Evolutionary conservation across 2,329 filamentous ascomycete species (phyloP).

Genomic region (Epichloe typhina): DNA sequence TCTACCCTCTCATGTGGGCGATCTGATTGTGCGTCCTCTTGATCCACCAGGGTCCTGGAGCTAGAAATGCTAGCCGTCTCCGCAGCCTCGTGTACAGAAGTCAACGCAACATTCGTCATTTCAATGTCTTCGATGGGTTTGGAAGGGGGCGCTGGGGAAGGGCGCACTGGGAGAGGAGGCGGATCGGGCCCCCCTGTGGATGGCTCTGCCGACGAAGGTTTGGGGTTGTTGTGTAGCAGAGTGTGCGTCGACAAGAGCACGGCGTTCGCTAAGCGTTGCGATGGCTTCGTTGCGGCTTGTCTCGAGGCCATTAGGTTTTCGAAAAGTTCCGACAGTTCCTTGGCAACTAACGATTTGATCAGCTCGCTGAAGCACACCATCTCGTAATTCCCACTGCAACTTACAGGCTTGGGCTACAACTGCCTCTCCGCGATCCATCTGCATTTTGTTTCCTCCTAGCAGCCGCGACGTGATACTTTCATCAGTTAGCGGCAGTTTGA

Average conservation of each 20-base stretch:
- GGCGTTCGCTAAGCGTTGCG: conserved; percentile 65
- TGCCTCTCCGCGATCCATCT: conserved; percentile 39
- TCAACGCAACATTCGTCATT: conserved; percentile 20
- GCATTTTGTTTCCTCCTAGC: conserved; percentile 54
- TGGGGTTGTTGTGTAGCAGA: conserved; percentile 20
- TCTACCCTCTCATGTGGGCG: conserved; percentile 23
- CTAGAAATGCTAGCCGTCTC: conserved; percentile 35
- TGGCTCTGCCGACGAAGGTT: conserved; percentile 14
- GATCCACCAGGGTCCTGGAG: conserved; percentile 38
- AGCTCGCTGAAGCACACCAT: conserved; percentile 20
- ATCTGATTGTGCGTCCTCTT: conserved; percentile 23
- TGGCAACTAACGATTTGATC: conserved; percentile 47
- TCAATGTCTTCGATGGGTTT: conserved; percentile 19
- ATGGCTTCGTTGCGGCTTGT: conserved; percentile 51
- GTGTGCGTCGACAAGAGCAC: conserved; percentile 49
- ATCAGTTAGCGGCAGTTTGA: conserved; percentile 54
- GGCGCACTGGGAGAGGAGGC: conserved; percentile 38
- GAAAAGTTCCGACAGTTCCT: conserved; percentile 60
- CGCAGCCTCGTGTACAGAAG: conserved; percentile 14
- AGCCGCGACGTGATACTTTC: conserved; percentile 51
- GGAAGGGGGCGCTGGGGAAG: conserved; percentile 25
- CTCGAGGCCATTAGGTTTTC: conserved; percentile 52
- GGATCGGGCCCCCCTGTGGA: conserved; percentile 16
- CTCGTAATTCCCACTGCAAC: conserved; percentile 18
- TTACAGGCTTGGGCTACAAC: conserved; percentile 62